Conservation (phyloP, 164 flowering plant genomes). For the grape (Vitis vinifera) region DNA sequence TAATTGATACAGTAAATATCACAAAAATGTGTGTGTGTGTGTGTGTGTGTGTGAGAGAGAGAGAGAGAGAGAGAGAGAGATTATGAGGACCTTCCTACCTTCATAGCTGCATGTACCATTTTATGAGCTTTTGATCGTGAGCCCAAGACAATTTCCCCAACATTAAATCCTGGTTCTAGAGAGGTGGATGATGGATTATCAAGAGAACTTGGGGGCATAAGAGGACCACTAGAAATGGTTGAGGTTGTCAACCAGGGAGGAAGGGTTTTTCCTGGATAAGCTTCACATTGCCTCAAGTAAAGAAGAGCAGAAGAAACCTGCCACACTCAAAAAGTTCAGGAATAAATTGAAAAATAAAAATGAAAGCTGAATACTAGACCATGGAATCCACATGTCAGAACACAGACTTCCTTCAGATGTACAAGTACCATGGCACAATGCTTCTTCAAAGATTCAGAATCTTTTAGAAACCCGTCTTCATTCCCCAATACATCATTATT, state of each 20-base stretch:
- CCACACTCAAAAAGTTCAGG: not conserved
- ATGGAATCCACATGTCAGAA: constrained; percentile 36
- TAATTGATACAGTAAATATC: too few relatives aligned
- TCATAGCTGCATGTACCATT: constrained; percentile 45
- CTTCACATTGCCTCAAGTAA: constrained; percentile 22
- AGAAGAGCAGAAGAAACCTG: constrained; percentile 37
- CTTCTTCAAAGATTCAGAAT: constrained; percentile 40
- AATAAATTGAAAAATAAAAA: not conserved
- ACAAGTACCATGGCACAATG: constrained; percentile 40
- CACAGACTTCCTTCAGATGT: constrained; percentile 46
- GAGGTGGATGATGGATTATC: constrained; percentile 12
- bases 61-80: not conserved
- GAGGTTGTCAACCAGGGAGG: constrained; percentile 28
- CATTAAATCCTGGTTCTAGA: constrained; percentile 30
- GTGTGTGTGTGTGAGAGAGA: too few relatives aligned
- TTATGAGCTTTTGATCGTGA: constrained; percentile 35
- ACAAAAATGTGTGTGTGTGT: too few relatives aligned
- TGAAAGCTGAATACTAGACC: not conserved
- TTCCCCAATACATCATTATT: constrained; percentile 38
- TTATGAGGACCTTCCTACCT: constrained; percentile 22
- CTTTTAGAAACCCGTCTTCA: constrained; percentile 27
- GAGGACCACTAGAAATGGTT: constrained; percentile 5
- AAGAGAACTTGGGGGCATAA: constrained; percentile 11
- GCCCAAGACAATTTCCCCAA: constrained; percentile 29
- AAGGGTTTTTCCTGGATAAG: constrained; percentile 13